These are phyloP conservation scores for Trichosporon ovoides DNA, from an alignment of 1,284 basidiomycete genomes.

Conservation along the genomic window DNA sequence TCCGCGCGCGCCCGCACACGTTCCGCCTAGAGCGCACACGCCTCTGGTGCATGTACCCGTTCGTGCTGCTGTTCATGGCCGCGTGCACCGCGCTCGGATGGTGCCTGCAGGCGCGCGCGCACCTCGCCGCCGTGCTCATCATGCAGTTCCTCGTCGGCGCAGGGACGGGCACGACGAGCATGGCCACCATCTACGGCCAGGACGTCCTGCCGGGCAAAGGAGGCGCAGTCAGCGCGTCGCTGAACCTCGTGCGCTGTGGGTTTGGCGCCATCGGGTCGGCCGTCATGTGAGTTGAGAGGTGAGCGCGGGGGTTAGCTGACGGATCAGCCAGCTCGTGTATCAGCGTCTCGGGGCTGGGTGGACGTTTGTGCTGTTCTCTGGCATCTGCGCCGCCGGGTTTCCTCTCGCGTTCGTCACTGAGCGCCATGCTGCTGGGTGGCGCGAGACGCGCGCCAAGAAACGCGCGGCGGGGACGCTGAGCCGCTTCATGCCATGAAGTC, in stretches of 20 bases:
- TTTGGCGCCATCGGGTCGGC: slow-evolving; percentile 44
- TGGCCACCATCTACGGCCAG: slow-evolving; percentile 42
- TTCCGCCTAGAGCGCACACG: slow-evolving; percentile 41
- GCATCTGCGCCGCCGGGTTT: slow-evolving; percentile 26
- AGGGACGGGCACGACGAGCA: slow-evolving; percentile 31
- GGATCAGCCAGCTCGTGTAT: slow-evolving; percentile 32
- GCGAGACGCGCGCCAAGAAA: slow-evolving; percentile 19
- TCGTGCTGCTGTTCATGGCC: slow-evolving; percentile 23
- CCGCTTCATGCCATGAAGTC: background rate
- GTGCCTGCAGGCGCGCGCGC: slow-evolving; percentile 36
- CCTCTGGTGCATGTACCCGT: slow-evolving; percentile 33
- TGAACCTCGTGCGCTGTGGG: slow-evolving; percentile 46
- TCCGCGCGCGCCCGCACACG: slow-evolving; percentile 29
- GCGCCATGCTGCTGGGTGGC: slow-evolving; percentile 32
- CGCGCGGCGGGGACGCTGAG: background rate
- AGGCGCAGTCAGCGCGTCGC: slow-evolving; percentile 44
- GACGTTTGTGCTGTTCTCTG: slow-evolving; percentile 44
- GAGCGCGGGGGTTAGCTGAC: background rate
- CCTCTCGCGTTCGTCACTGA: slow-evolving; percentile 35
- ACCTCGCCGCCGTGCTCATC: slow-evolving; percentile 34
- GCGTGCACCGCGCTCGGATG: slow-evolving; percentile 35
- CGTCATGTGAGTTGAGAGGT: slow-evolving; percentile 25
- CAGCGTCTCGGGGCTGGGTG: slow-evolving; percentile 40
- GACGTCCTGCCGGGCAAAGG: slow-evolving; percentile 43
- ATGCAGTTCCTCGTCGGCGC: slow-evolving; percentile 38